Percentiles rank a stretch among this genome's conserved stretches.
These are phyloP conservation scores for Rhododendron mucronatum DNA, from an alignment of 148 eudicot species.

Conservation along the genomic window DNA sequence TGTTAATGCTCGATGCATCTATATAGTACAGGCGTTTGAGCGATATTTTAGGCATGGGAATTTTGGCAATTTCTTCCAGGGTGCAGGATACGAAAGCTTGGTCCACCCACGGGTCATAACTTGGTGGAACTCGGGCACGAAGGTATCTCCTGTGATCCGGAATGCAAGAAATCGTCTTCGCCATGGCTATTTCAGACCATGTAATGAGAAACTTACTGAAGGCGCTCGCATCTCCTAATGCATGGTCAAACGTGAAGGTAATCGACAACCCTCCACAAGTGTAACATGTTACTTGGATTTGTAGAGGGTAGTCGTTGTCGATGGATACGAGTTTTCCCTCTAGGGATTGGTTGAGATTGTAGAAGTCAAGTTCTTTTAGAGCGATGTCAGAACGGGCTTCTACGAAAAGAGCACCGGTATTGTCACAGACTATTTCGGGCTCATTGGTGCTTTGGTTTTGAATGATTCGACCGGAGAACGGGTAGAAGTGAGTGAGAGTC, in stretches of 20 bases:
- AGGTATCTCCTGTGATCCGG: conserved; percentile 27
- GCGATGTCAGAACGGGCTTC: conserved; percentile 28
- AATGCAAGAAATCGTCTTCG: conserved; percentile 15
- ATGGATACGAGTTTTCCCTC: conserved; percentile 27
- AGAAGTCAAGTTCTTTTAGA: conserved; percentile 26
- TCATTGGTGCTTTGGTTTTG: conserved; percentile 23
- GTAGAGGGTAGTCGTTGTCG: conserved; percentile 7
- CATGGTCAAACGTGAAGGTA: conserved; percentile 36
- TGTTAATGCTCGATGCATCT: conserved; percentile 23
- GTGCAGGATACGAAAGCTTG: conserved; percentile 31
- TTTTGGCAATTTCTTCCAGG: conserved; percentile 22
- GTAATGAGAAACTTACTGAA: conserved; percentile 27
- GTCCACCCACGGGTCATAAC: conserved; percentile 22
- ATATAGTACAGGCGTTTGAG: conserved; percentile 30
- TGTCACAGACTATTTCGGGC: conserved; percentile 32
- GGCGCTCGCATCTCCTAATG: conserved; percentile 33
- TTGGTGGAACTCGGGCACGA: conserved; percentile 24
- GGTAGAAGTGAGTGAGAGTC: conserved; percentile 30
- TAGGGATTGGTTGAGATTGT: conserved; percentile 22
- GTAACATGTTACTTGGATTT: conserved; percentile 26
- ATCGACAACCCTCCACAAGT: conserved; percentile 24
- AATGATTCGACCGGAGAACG: conserved; percentile 26
- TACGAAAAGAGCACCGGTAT: conserved; percentile 27
- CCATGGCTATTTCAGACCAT: conserved; percentile 28
- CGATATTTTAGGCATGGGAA: conserved; percentile 14